Conservation (phyloP, 2,329 filamentous ascomycete genomes). For the Ascosphaera aggregata region DNA sequence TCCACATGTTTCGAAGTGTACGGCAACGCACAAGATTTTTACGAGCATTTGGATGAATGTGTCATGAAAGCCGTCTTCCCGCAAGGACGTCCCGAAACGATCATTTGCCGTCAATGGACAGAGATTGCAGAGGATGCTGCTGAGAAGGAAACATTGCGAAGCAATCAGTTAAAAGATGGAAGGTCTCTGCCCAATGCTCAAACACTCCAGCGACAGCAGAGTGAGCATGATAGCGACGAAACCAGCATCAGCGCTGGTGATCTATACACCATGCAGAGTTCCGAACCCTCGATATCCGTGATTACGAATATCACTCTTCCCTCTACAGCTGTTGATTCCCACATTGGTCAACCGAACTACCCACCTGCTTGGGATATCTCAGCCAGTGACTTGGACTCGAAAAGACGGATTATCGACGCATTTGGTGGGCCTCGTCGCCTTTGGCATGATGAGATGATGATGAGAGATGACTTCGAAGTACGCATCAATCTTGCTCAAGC, state of each 20-base stretch:
- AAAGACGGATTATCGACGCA: slow-evolving; percentile 84
- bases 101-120: slow-evolving; percentile 30
- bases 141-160: slow-evolving; percentile 34
- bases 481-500: slow-evolving; percentile 55
- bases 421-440: slow-evolving; percentile 74
- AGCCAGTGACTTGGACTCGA: slow-evolving; percentile 88
- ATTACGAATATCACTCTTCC: too few species aligned
- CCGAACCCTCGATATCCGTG: slow-evolving; percentile 25
- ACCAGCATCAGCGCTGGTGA: slow-evolving; percentile 32
- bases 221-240: slow-evolving; percentile 32
- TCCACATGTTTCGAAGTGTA: slow-evolving; percentile 79
- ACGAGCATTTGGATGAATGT: slow-evolving; percentile 71
- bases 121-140: slow-evolving; percentile 37
- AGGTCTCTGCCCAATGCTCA: too few species aligned
- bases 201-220: slow-evolving; percentile 23
- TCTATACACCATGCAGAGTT: slow-evolving; percentile 28
- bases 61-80: slow-evolving; percentile 39
- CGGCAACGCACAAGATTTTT: slow-evolving; percentile 78
- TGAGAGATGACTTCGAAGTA: slow-evolving; percentile 84
- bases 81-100: slow-evolving; percentile 32
- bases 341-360: slow-evolving; percentile 78
- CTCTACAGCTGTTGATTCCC: too few species aligned
- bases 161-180: too few species aligned
- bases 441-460: slow-evolving; percentile 98
- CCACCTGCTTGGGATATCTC: slow-evolving; percentile 85